Evolutionary conservation across 371 early-diverging fungal species (phyloP).

Genomic region (Blakeslea trispora): DNA sequence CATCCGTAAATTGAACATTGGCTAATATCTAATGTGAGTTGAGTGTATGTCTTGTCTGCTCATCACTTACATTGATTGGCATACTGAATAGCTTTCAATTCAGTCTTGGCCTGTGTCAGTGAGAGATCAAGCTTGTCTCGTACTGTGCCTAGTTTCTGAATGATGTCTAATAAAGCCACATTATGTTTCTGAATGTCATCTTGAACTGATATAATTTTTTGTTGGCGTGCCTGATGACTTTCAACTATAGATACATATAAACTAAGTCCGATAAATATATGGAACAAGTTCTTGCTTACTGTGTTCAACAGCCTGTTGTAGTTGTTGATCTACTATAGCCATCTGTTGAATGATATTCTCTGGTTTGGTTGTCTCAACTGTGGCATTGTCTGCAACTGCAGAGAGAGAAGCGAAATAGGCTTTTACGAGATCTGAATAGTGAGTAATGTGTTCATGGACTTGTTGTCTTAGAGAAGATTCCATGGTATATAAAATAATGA

Average conservation of each 20-base stretch:
- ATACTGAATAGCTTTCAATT: slow-evolving; percentile 38
- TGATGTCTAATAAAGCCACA: slow-evolving; percentile 33
- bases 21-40: slow-evolving; percentile 25
- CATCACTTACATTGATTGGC: slow-evolving; percentile 35
- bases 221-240: slow-evolving; percentile 48
- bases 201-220: slow-evolving; percentile 44
- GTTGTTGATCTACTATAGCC: slow-evolving; percentile 28
- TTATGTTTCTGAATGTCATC: slow-evolving; percentile 48
- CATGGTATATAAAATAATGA: background rate
- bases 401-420: slow-evolving; percentile 38
- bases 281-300: slow-evolving; percentile 24
- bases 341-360: slow-evolving; percentile 38
- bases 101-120: slow-evolving; percentile 35
- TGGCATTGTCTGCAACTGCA: slow-evolving; percentile 33
- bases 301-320: slow-evolving; percentile 44
- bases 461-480: slow-evolving; percentile 44
- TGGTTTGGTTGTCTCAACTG: slow-evolving; percentile 24
- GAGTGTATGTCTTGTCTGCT: background rate
- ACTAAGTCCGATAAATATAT: background rate
- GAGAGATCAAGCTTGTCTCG: slow-evolving; percentile 34
- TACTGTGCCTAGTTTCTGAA: slow-evolving; percentile 34
- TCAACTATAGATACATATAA: slow-evolving; percentile 43
- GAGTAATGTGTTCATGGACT: slow-evolving; percentile 41
- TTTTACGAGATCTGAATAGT: slow-evolving; percentile 35
- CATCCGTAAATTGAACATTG: slow-evolving; percentile 49